phyloP scores from a whole-genome alignment of 345 rosid genomes.

The Carallia pectinifolia region DNA sequence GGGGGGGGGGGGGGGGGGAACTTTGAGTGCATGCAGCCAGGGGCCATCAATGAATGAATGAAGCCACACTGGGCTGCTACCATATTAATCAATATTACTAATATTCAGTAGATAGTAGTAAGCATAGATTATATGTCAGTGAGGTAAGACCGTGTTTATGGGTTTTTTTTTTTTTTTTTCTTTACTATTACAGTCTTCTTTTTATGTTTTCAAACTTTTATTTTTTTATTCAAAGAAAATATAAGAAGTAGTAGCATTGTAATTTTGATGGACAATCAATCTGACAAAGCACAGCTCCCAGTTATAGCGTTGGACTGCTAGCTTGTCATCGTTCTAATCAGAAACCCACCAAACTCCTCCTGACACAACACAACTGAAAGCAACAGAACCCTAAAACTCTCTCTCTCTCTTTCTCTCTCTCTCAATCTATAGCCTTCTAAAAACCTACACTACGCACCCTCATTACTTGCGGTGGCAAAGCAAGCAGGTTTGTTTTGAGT shows the following conservation, averaged over 20 bases:
- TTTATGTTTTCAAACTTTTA: no score
- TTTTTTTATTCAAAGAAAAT: background rate
- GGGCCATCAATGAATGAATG: no score
- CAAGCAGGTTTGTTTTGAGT: constrained; percentile 7
- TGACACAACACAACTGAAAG: no score
- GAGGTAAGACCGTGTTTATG: no score
- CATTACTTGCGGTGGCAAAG: background rate
- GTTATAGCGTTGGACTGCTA: background rate
- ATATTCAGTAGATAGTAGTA: no score
- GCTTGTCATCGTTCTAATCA: constrained; percentile 16
- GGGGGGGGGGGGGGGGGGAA: no score
- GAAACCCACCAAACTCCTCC: background rate
- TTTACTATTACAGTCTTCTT: no score
- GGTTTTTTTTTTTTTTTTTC: no score
- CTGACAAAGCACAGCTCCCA: background rate
- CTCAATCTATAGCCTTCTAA: background rate
- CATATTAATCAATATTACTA: no score
- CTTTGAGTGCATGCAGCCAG: no score
- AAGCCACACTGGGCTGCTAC: no score
- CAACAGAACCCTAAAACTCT: constrained; percentile 6
- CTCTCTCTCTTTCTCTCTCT: background rate
- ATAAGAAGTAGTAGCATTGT: constrained; percentile 10
- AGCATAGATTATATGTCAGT: no score
- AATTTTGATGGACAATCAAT: background rate
- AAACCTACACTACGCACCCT: background rate